These are phyloP conservation scores for Cnidoscolus chayamansa DNA, from an alignment of 441 rosid species.

Conservation along the genomic window DNA sequence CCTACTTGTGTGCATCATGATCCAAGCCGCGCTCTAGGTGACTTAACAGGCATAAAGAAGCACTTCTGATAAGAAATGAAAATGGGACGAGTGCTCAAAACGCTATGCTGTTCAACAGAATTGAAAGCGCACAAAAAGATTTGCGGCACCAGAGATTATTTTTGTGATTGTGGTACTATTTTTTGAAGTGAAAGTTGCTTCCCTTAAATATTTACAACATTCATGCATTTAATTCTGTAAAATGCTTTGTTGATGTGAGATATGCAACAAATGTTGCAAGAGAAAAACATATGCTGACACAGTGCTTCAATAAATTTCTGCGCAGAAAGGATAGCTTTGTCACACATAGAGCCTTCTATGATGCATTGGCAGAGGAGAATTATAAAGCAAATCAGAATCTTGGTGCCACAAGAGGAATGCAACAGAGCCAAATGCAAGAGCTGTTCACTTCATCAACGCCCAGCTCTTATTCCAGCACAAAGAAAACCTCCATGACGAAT, in stretches of 20 bases:
- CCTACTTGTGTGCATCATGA: conserved; percentile 56
- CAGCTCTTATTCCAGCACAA: conserved; percentile 31
- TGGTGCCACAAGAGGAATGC: conserved; percentile 24
- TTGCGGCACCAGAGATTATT: conserved; percentile 61
- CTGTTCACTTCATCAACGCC: conserved; percentile 34
- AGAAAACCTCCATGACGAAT: conserved; percentile 32
- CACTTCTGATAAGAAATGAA: conserved; percentile 71
- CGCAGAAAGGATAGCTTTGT: conserved; percentile 61
- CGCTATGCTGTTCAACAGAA: conserved; percentile 61
- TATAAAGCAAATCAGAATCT: conserved; percentile 37
- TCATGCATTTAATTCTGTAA: not conserved
- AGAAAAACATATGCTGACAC: not conserved
- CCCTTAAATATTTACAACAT: not conserved
- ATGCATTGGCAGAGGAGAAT: conserved; percentile 54
- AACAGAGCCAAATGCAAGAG: conserved; percentile 35
- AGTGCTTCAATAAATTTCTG: conserved; percentile 1
- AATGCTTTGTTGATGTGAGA: too few relatives aligned
- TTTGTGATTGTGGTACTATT: conserved; percentile 55
- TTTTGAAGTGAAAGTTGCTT: conserved; percentile 44
- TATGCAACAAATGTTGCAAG: too few relatives aligned
- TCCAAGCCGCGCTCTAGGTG: conserved; percentile 59
- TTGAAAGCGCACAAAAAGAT: conserved; percentile 60
- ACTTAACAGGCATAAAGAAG: conserved; percentile 58
- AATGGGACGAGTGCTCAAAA: conserved; percentile 60
- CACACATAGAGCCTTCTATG: conserved; percentile 61